Conservation (phyloP, 2,329 filamentous ascomycete species). For the Monosporascus sp. region DNA sequence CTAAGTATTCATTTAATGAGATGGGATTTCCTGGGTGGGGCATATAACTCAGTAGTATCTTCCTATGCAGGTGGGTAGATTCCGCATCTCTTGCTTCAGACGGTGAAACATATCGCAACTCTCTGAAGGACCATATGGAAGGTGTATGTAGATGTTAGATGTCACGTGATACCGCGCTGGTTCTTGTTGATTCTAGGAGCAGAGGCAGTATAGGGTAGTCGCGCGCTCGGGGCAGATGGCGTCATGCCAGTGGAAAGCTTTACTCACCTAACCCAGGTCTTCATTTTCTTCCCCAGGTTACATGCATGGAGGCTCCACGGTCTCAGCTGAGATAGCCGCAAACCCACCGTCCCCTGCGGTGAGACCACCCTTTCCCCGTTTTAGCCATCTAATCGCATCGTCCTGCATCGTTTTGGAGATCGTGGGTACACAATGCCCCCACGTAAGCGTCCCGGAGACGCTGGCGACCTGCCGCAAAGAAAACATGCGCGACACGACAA, state of each 20-base stretch:
- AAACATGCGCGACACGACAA: constrained; percentile 11
- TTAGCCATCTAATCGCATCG: not conserved
- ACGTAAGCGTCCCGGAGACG: not conserved
- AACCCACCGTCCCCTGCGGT: not conserved
- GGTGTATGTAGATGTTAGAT: not conserved
- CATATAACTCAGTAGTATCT: too few species aligned
- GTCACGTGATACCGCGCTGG: not conserved
- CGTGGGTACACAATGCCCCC: not conserved
- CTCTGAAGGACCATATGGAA: not conserved
- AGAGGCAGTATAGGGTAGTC: too few species aligned
- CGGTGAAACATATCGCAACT: not conserved
- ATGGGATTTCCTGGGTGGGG: too few species aligned
- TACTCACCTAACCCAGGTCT: not conserved
- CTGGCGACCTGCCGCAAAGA: constrained; percentile 2
- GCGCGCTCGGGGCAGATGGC: too few species aligned
- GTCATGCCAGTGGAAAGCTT: not conserved
- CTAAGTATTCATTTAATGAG: too few species aligned
- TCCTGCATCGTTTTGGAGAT: not conserved
- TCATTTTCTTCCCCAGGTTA: not conserved
- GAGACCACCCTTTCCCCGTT: not conserved
- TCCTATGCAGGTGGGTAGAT: too few species aligned
- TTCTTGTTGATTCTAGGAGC: not conserved
- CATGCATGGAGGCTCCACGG: not conserved
- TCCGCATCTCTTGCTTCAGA: not conserved
- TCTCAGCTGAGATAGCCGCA: not conserved